Evolutionary conservation across 441 rosid species (phyloP).

Genomic region (Croton setiger): DNA sequence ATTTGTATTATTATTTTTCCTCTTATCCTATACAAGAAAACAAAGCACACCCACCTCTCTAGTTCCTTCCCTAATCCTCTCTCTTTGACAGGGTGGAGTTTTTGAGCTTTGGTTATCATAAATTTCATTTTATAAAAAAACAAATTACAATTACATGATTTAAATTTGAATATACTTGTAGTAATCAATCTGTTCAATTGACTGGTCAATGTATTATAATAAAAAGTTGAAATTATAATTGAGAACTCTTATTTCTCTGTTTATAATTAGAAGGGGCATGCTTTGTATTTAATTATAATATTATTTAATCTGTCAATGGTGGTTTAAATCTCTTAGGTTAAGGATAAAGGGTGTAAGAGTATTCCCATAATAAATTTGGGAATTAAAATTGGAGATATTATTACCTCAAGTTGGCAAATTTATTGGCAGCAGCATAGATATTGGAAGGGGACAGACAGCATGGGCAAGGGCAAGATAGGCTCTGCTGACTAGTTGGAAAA

Average conservation of each 20-base stretch:
- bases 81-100: constrained; percentile 33
- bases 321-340: too few species aligned
- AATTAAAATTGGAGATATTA: neutral
- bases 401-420: neutral
- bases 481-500: constrained; percentile 23
- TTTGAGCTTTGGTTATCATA: neutral
- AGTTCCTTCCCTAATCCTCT: constrained; percentile 34
- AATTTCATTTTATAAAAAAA: too few species aligned
- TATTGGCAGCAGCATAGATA: neutral
- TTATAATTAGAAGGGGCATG: neutral
- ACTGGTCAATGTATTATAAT: too few species aligned
- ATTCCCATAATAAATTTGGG: neutral
- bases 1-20: constrained; percentile 19
- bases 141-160: too few species aligned
- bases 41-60: constrained; percentile 36
- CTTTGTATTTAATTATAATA: neutral
- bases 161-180: too few species aligned
- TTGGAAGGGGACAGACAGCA: constrained; percentile 20
- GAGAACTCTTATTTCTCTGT: neutral
- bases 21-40: constrained; percentile 31
- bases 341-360: neutral
- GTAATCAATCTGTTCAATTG: too few species aligned
- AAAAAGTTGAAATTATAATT: neutral
- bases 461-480: constrained; percentile 23
- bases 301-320: too few species aligned